phyloP scores from a whole-genome alignment of 306 rosid genomes.

The Glycine latifolia region DNA sequence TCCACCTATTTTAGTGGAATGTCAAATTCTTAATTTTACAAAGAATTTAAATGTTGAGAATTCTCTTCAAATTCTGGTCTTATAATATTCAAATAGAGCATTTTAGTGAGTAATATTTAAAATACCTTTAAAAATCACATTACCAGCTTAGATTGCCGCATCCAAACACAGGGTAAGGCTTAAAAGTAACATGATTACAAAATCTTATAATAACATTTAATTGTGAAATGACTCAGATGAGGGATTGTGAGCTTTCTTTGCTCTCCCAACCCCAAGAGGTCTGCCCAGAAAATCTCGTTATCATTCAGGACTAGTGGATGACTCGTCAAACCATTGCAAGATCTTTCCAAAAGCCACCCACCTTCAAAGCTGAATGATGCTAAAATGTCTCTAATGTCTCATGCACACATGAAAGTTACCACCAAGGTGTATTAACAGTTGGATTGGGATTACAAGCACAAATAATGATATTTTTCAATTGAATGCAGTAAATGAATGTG shows the following conservation, averaged over 20 bases:
- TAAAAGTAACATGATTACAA: not conserved
- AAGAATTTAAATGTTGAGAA: no score
- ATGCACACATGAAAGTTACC: not conserved
- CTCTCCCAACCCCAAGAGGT: not conserved
- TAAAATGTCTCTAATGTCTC: not conserved
- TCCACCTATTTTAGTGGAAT: no score
- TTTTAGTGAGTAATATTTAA: no score
- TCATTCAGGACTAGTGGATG: constrained; percentile 13
- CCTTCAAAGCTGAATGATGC: not conserved
- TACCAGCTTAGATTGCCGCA: no score
- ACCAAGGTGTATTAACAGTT: not conserved
- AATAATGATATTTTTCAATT: constrained; percentile 37
- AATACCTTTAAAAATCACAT: no score
- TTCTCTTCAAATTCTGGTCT: no score
- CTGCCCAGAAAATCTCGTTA: constrained; percentile 6
- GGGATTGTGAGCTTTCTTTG: constrained; percentile 8
- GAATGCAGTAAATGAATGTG: constrained; percentile 45
- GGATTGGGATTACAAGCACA: no score
- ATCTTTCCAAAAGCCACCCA: not conserved
- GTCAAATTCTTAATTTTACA: no score
- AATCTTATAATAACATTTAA: not conserved
- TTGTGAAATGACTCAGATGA: not conserved
- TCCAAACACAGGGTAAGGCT: no score
- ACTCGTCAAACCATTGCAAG: not conserved
- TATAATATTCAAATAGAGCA: no score